phyloP scores from a whole-genome alignment of 1,284 basidiomycete species.

The Fomitopsis betulina region DNA sequence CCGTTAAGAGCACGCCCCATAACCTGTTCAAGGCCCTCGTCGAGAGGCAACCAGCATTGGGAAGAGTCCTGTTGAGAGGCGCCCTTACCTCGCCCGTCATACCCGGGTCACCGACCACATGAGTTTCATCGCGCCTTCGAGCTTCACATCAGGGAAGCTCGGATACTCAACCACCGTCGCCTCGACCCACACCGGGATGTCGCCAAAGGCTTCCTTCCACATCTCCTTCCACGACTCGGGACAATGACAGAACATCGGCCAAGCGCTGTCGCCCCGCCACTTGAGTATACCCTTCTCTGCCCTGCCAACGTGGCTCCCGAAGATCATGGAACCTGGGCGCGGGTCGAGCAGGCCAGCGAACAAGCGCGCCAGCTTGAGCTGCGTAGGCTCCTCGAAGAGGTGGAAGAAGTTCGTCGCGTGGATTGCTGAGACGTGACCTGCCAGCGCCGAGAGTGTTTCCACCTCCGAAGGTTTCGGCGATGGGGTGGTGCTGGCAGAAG shows the following conservation, averaged over 20 bases:
- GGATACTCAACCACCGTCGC: constrained; percentile 7
- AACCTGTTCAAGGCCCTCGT: too few relatives aligned
- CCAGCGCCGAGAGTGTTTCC: constrained; percentile 28
- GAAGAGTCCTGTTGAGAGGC: too few relatives aligned
- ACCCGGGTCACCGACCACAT: constrained; percentile 1
- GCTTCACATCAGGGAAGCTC: not conserved
- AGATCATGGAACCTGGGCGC: constrained; percentile 27
- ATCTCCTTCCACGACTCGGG: constrained; percentile 37
- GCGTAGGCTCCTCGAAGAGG: constrained; percentile 37
- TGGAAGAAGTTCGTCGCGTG: constrained; percentile 43
- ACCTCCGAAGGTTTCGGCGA: constrained; percentile 23
- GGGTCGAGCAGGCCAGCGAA: constrained; percentile 33
- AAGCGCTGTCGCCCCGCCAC: not conserved
- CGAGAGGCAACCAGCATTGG: too few relatives aligned
- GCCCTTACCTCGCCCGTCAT: not conserved
- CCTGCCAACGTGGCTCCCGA: constrained; percentile 24
- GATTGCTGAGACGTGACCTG: constrained; percentile 37
- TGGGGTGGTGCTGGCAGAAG: constrained; percentile 8
- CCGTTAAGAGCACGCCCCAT: too few relatives aligned
- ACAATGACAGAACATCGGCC: constrained; percentile 25
- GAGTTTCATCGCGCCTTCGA: not conserved
- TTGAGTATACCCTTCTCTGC: constrained; percentile 18
- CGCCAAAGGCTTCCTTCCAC: constrained; percentile 38
- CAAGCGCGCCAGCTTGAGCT: constrained; percentile 32
- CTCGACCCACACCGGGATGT: constrained; percentile 32